These are phyloP conservation scores for Rhododendron simsii DNA, from an alignment of 148 eudicot genomes.

Conservation along the genomic window DNA sequence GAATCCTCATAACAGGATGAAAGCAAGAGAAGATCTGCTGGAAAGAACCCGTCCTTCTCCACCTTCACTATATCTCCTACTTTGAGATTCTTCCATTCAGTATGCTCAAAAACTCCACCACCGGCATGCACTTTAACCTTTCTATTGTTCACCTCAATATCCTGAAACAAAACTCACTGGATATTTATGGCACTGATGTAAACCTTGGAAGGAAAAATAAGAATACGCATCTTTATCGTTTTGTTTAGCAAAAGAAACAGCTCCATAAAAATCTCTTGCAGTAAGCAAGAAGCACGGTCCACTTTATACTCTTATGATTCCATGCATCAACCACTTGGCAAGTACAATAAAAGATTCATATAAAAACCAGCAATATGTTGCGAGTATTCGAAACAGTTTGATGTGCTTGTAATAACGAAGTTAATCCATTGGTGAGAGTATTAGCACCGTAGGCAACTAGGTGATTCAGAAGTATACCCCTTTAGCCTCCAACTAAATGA, in stretches of 20 bases:
- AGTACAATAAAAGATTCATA: not conserved
- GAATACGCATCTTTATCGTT: not conserved
- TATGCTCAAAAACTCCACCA: slow-evolving; percentile 50
- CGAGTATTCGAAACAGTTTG: not conserved
- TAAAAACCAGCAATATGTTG: not conserved
- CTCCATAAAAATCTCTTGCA: not conserved
- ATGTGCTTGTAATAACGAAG: not conserved
- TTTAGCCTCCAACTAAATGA: not conserved
- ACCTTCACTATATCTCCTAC: slow-evolving; percentile 92
- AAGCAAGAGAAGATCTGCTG: slow-evolving; percentile 81
- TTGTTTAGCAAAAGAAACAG: not conserved
- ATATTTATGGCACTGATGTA: not conserved
- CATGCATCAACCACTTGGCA: not conserved
- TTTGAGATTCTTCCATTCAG: slow-evolving; percentile 62
- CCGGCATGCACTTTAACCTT: slow-evolving; percentile 64
- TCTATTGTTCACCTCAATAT: slow-evolving; percentile 76
- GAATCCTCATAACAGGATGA: slow-evolving; percentile 90
- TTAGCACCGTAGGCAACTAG: not conserved
- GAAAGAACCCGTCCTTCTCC: slow-evolving; percentile 86
- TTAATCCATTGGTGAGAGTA: not conserved
- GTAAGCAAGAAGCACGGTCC: not conserved
- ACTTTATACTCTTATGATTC: not conserved
- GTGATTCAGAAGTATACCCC: not conserved
- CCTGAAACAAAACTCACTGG: slow-evolving; percentile 42
- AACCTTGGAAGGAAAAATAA: not conserved